Percentiles rank a stretch among this genome's conserved stretches.
phyloP scores from a whole-genome alignment of 1,284 basidiomycete genomes.

The Ustilago sp. region DNA sequence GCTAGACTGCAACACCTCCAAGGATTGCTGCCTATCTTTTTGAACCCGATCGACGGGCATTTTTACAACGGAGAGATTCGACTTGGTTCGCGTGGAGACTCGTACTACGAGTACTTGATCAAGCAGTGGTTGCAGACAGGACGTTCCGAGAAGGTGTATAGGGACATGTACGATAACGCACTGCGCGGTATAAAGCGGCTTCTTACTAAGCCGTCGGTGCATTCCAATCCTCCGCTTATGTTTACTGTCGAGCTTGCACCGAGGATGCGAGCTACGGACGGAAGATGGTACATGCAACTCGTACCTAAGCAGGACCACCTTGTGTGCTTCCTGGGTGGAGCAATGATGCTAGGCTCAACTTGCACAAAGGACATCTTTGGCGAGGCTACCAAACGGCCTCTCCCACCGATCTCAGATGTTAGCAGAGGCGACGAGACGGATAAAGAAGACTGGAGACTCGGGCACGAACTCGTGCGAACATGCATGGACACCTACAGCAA shows the following conservation, averaged over 20 bases:
- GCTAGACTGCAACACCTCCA: conserved; percentile 72
- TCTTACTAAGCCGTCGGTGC: conserved; percentile 74
- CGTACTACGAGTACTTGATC: conserved; percentile 89
- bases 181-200: conserved; percentile 83
- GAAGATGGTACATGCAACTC: conserved; percentile 66
- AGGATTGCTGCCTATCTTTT: conserved; percentile 85
- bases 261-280: conserved; percentile 6
- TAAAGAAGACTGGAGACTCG: conserved; percentile 82
- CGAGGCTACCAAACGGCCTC: conserved; percentile 16
- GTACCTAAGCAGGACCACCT: conserved; percentile 93
- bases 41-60: conserved; percentile 76
- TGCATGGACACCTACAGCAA: conserved; percentile 84
- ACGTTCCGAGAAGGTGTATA: conserved; percentile 82
- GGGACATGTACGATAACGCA: conserved; percentile 86
- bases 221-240: conserved; percentile 72
- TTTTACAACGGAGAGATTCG: conserved; percentile 83
- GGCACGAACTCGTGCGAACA: conserved; percentile 83
- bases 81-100: conserved; percentile 91
- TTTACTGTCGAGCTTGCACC: conserved; percentile 82
- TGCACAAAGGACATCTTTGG: conserved; percentile 37
- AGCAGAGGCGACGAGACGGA: conserved; percentile 74
- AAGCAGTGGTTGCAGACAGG: conserved; percentile 73
- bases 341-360: conserved; percentile 84
- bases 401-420: conserved; percentile 69
- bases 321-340: conserved; percentile 92